These are phyloP conservation scores for Colletotrichum aenigma DNA, from an alignment of 2,329 filamentous ascomycete genomes.

Conservation along the genomic window DNA sequence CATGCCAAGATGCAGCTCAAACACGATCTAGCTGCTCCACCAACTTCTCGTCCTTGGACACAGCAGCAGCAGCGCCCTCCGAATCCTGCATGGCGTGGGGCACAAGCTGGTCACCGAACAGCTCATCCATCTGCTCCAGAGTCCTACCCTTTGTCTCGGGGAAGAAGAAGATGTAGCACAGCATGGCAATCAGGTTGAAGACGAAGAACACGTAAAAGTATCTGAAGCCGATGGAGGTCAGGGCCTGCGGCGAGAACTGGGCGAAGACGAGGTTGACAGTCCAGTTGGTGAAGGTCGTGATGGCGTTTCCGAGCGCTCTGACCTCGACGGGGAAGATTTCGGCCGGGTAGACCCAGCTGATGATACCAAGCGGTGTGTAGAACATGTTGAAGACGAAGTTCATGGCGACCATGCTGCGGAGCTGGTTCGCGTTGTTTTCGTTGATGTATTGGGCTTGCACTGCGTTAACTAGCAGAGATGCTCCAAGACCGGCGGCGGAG, in stretches of 20 bases:
- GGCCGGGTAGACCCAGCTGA: constrained; percentile 41
- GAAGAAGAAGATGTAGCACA: constrained; percentile 30
- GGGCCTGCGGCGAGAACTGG: constrained; percentile 50
- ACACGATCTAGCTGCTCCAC: constrained; percentile 5
- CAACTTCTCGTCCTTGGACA: constrained; percentile 8
- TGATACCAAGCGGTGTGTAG: constrained; percentile 43
- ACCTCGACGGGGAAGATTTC: constrained; percentile 43
- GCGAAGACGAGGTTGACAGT: constrained; percentile 46
- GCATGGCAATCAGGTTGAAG: constrained; percentile 26
- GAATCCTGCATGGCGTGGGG: constrained; percentile 16
- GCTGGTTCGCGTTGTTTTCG: constrained; percentile 25
- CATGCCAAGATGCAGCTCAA: background rate
- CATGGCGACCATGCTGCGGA: constrained; percentile 33
- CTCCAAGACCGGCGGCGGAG: constrained; percentile 31
- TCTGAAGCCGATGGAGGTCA: constrained; percentile 44
- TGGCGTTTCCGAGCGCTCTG: constrained; percentile 30
- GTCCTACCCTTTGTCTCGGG: constrained; percentile 36
- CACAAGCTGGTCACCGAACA: constrained; percentile 31
- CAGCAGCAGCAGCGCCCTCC: background rate
- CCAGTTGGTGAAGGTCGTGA: constrained; percentile 34
- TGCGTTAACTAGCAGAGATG: constrained; percentile 29
- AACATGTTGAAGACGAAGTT: constrained; percentile 37
- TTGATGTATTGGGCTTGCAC: constrained; percentile 29
- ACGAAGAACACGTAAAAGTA: constrained; percentile 42
- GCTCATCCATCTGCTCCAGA: constrained; percentile 38